A percentile compares a stretch with the other conserved stretches of the same genome.
Conservation (phyloP, 1,284 basidiomycete genomes). For the Papiliotrema fonsecae region DNA sequence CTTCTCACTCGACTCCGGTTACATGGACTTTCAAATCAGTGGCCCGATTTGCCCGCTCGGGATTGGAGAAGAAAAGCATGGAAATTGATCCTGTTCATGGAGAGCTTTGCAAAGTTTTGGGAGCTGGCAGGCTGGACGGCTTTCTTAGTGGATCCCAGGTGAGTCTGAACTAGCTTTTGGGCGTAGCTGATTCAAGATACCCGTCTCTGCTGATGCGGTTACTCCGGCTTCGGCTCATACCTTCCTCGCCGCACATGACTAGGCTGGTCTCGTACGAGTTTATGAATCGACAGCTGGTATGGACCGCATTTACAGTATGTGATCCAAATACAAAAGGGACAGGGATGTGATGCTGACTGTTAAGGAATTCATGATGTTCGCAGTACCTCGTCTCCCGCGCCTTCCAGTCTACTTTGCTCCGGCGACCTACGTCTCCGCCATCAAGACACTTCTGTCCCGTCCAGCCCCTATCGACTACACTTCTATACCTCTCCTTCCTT, state of each 20-base stretch:
- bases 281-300: constrained; percentile 98
- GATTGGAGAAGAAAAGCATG: constrained; percentile 71
- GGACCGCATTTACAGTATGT: constrained; percentile 93
- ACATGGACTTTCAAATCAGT: constrained; percentile 74
- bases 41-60: constrained; percentile 80
- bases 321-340: too few species aligned
- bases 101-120: constrained; percentile 59
- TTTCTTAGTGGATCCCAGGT: constrained; percentile 85
- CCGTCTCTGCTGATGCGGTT: constrained; percentile 79
- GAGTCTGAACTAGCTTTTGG: constrained; percentile 29
- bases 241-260: constrained; percentile 64
- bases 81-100: constrained; percentile 63
- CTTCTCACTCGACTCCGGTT: constrained; percentile 65
- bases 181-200: constrained; percentile 55
- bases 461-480: constrained; percentile 28
- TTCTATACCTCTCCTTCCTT: constrained; percentile 15
- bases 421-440: constrained; percentile 45
- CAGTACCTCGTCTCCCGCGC: constrained; percentile 74
- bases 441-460: constrained; percentile 21
- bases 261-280: constrained; percentile 96
- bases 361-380: constrained; percentile 96
- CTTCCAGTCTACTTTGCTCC: constrained; percentile 55
- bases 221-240: constrained; percentile 71
- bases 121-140: constrained; percentile 70
- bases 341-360: constrained; percentile 2